phyloP scores from a whole-genome alignment of 2,329 filamentous ascomycete species.

The Hymenoscyphus fructigenus region DNA sequence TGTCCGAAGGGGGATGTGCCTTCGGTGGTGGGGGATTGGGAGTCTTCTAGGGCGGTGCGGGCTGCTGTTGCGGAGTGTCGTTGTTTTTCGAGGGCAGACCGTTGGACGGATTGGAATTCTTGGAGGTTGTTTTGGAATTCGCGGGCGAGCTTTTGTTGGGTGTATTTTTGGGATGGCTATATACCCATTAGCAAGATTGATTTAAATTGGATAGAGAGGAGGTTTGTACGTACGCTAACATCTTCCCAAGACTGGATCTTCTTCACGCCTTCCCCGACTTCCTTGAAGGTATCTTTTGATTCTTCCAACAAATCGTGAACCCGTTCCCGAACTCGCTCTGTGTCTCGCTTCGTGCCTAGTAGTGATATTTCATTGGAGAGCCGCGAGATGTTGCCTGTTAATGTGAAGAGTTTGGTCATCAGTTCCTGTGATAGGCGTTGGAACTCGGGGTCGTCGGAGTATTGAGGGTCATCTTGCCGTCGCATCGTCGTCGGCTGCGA shows the following conservation, averaged over 20 bases:
- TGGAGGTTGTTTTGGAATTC: conserved; percentile 87
- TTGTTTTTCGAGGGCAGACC: conserved; percentile 87
- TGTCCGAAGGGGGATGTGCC: conserved; percentile 43
- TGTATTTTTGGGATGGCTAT: conserved; percentile 92
- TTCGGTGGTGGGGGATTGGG: conserved; percentile 41
- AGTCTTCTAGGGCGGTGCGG: conserved; percentile 72
- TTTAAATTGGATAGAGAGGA: no score
- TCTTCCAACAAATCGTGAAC: conserved; percentile 87
- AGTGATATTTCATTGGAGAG: conserved; percentile 81
- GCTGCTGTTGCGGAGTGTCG: conserved; percentile 81
- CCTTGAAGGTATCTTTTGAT: conserved; percentile 82
- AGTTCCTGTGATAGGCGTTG: conserved; percentile 76
- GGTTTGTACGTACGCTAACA: conserved; percentile 60
- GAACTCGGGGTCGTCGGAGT: conserved; percentile 92
- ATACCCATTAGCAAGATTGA: conserved; percentile 13
- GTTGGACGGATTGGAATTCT: conserved; percentile 92
- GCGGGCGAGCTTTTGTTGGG: conserved; percentile 89
- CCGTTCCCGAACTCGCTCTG: conserved; percentile 83
- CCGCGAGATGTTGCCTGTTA: conserved; percentile 84
- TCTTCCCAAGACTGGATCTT: conserved; percentile 85
- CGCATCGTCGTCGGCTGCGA: conserved; percentile 70
- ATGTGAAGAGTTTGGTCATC: conserved; percentile 83
- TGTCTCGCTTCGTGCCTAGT: conserved; percentile 87
- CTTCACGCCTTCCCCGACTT: conserved; percentile 91
- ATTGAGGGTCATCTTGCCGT: conserved; percentile 69